Evolutionary conservation across 768 basidiomycete genomes (phyloP).

Genomic region (Naganishia vaughanmartiniae): DNA sequence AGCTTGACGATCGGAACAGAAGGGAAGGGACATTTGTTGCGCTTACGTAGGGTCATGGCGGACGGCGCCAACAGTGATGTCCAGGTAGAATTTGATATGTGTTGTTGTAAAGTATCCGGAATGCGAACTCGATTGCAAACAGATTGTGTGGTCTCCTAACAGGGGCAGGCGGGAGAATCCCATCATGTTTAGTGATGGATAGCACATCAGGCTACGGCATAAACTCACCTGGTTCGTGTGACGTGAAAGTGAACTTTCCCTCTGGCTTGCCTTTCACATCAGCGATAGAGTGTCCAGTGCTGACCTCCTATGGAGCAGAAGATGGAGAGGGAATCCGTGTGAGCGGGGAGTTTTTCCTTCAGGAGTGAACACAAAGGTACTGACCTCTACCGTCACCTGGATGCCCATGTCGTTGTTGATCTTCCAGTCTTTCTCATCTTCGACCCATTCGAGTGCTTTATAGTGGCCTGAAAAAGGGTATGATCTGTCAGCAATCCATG

Average conservation of each 20-base stretch:
- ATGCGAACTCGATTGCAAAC: constrained; percentile 87
- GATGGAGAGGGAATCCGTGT: neutral
- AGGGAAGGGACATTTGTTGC: neutral
- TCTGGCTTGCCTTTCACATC: constrained; percentile 86
- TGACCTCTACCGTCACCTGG: constrained; percentile 81
- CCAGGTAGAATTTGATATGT: constrained; percentile 91
- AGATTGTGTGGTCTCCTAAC: constrained; percentile 89
- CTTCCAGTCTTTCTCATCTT: constrained; percentile 64
- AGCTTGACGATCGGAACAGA: neutral
- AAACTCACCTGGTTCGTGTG: constrained; percentile 67
- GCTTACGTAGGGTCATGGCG: constrained; percentile 72
- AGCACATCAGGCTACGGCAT: neutral
- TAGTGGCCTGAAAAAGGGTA: constrained; percentile 68
- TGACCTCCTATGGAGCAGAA: constrained; percentile 67
- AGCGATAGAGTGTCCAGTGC: constrained; percentile 66
- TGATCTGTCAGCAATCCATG: neutral
- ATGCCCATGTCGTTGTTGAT: constrained; percentile 78
- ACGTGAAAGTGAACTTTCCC: constrained; percentile 94
- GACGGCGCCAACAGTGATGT: constrained; percentile 83
- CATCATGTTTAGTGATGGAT: neutral
- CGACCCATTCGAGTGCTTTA: constrained; percentile 85
- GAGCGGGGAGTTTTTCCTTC: neutral
- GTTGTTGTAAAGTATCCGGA: constrained; percentile 69
- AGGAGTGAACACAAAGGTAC: constrained; percentile 44
- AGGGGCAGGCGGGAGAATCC: neutral